These are phyloP conservation scores for Penicillium crustosum DNA, from an alignment of 2,329 filamentous ascomycete species.

Conservation along the genomic window DNA sequence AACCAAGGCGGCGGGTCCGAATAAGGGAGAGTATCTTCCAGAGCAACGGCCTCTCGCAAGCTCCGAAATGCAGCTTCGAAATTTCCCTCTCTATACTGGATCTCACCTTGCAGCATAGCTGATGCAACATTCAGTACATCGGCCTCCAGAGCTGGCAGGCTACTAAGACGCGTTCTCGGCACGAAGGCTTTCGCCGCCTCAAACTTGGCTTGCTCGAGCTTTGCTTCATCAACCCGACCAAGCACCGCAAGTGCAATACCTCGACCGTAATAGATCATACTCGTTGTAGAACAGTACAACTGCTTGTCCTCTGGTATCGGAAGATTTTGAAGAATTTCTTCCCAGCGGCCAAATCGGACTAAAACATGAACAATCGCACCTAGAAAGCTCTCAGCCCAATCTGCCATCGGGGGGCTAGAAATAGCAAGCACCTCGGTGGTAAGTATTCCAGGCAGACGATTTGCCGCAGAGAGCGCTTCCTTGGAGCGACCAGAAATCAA, in stretches of 20 bases:
- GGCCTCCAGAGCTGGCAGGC: background rate
- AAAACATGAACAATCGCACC: background rate
- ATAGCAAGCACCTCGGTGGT: background rate
- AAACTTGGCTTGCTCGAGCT: background rate
- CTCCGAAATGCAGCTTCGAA: slow-evolving; percentile 58
- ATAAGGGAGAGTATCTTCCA: slow-evolving; percentile 51
- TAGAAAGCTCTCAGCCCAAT: background rate
- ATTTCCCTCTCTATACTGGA: slow-evolving; percentile 65
- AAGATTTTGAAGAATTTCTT: background rate
- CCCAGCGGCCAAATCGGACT: background rate
- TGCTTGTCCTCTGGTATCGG: background rate
- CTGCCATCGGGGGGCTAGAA: background rate
- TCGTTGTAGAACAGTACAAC: background rate
- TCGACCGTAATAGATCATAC: background rate
- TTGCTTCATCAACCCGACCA: background rate
- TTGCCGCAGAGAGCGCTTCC: background rate
- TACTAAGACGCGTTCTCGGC: background rate
- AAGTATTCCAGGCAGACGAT: background rate
- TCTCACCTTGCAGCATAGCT: slow-evolving; percentile 69
- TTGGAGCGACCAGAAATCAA: background rate
- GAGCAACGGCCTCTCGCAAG: slow-evolving; percentile 56
- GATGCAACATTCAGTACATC: slow-evolving; percentile 35
- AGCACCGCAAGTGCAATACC: background rate
- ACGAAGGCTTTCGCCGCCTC: background rate
- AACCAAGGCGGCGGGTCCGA: background rate